A percentile compares a stretch with the other conserved stretches of the same genome.
phyloP scores from a whole-genome alignment of 78 protist species.

The Dictyostelium capitatum region DNA sequence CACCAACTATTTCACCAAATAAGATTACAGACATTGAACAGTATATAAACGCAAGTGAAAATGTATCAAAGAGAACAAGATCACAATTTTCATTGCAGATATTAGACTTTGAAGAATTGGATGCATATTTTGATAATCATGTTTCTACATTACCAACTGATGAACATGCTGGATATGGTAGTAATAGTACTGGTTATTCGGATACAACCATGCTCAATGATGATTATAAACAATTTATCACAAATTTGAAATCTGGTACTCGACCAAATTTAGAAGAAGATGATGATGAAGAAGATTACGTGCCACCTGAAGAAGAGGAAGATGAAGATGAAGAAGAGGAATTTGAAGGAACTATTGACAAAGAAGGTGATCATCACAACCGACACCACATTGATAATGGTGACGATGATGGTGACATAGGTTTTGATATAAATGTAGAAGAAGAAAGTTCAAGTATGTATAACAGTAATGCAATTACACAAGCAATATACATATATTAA shows the following conservation, averaged over 20 bases:
- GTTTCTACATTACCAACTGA: not conserved
- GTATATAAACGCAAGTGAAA: constrained; percentile 19
- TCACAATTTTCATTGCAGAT: constrained; percentile 36
- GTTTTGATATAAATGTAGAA: not conserved
- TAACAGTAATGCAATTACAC: too few species aligned
- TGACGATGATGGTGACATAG: not conserved
- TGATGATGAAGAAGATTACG: constrained; percentile 63
- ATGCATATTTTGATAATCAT: constrained; percentile 30
- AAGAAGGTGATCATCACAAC: not conserved
- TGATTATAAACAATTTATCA: not conserved
- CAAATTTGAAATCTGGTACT: constrained; percentile 34
- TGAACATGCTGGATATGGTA: not conserved
- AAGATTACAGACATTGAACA: constrained; percentile 29
- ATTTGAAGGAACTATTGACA: not conserved
- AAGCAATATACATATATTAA: too few species aligned
- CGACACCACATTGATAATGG: not conserved
- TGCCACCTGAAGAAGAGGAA: constrained; percentile 62
- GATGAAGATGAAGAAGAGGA: constrained; percentile 41
- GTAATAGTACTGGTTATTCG: not conserved
- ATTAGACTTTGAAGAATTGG: constrained; percentile 50
- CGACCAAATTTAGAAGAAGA: not conserved
- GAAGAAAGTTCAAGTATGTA: not conserved
- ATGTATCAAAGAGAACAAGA: constrained; percentile 32
- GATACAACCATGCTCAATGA: not conserved
- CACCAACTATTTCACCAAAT: not conserved